Evolutionary conservation across 1,284 basidiomycete species (phyloP).

Genomic region (Cryptococcus sp.): DNA sequence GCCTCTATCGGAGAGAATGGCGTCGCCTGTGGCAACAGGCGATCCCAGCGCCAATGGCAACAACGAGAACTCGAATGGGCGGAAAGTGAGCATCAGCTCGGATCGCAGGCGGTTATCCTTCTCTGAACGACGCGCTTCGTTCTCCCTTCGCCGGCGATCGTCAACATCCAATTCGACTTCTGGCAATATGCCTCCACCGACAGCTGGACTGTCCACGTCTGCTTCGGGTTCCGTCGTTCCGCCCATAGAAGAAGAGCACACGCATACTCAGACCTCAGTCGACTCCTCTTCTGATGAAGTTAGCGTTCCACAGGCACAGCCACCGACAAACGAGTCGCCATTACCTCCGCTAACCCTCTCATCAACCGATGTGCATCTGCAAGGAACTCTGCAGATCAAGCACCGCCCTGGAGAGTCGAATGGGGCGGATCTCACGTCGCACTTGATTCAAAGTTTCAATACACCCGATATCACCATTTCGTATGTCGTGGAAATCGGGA

Average conservation of each 20-base stretch:
- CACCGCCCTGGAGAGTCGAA: neutral
- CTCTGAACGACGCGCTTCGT: constrained; percentile 5
- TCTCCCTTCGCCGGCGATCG: constrained; percentile 15
- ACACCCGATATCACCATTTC: constrained; percentile 37
- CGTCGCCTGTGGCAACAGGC: neutral
- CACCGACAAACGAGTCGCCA: neutral
- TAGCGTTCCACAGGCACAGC: neutral
- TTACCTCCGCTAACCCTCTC: constrained; percentile 16
- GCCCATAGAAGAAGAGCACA: constrained; percentile 6
- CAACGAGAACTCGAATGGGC: neutral
- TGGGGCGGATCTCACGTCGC: neutral
- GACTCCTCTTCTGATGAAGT: neutral
- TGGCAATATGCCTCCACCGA: neutral
- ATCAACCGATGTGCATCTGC: constrained; percentile 38
- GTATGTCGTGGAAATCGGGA: constrained; percentile 38
- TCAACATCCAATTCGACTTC: neutral
- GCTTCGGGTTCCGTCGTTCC: constrained; percentile 8
- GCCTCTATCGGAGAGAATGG: neutral
- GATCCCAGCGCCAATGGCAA: neutral
- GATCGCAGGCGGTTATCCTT: constrained; percentile 4
- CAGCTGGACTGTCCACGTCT: neutral
- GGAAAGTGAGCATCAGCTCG: neutral
- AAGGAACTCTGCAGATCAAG: constrained; percentile 17
- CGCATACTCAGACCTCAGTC: constrained; percentile 4
- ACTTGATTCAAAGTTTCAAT: constrained; percentile 33